A percentile compares a stretch with the other conserved stretches of the same genome.
Evolutionary conservation across 441 rosid species (phyloP).

Genomic region (Eruca vesicaria): DNA sequence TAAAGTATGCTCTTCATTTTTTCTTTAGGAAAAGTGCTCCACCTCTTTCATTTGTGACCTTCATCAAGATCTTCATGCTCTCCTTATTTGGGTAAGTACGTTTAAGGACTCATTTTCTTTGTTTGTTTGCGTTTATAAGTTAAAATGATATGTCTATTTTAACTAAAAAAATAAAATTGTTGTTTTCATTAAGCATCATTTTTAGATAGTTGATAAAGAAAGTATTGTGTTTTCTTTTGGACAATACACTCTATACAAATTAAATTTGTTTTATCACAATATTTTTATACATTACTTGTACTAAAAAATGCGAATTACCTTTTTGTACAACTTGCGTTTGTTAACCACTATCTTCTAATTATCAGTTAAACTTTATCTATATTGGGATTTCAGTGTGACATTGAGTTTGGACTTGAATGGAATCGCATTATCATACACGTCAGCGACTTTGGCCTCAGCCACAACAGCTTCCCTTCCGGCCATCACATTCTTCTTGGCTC

Average conservation of each 20-base stretch:
- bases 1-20: neutral
- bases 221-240: neutral
- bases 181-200: neutral
- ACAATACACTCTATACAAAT: neutral
- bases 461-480: constrained; percentile 75
- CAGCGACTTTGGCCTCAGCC: constrained; percentile 83
- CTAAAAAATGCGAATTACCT: neutral
- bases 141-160: neutral
- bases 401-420: constrained; percentile 65
- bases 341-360: neutral
- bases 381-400: constrained; percentile 48
- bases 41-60: constrained; percentile 59
- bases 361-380: neutral
- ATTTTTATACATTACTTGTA: neutral
- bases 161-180: neutral
- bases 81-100: constrained; percentile 62
- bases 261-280: neutral
- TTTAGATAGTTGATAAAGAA: neutral
- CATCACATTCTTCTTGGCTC: constrained; percentile 86
- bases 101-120: neutral
- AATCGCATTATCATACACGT: constrained; percentile 64
- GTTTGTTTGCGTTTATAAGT: neutral
- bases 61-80: constrained; percentile 72
- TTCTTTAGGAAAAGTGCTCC: constrained; percentile 48
- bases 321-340: neutral